Evolutionary conservation across 768 basidiomycete genomes (phyloP).

Genomic region (Termitomyces sp.): DNA sequence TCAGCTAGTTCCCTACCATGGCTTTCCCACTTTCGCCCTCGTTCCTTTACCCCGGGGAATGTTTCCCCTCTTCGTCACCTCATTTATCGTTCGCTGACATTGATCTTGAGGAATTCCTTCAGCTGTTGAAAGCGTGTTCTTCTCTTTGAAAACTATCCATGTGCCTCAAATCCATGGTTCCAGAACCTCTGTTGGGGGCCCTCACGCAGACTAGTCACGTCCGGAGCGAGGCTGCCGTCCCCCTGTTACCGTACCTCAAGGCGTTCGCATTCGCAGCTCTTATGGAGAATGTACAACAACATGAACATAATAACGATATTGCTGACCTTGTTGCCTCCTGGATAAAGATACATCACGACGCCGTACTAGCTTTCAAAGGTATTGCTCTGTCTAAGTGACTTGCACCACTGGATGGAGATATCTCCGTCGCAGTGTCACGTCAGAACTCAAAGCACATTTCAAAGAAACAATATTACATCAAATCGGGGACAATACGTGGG

Average conservation of each 20-base stretch:
- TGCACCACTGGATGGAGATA: not conserved
- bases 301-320: not conserved
- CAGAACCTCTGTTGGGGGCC: not conserved
- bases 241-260: not conserved
- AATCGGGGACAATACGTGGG: not conserved
- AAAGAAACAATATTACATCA: not conserved
- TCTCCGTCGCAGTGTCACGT: not conserved
- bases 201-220: not conserved
- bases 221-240: not conserved
- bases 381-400: not conserved
- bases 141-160: not conserved
- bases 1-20: not conserved
- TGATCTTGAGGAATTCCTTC: not conserved
- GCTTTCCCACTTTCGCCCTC: not conserved
- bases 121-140: not conserved
- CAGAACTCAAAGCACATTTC: not conserved
- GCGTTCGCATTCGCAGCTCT: not conserved
- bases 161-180: not conserved
- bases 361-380: not conserved
- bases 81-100: not conserved
- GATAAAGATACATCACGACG: not conserved
- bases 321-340: not conserved
- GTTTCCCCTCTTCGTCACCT: not conserved
- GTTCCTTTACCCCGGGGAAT: not conserved
- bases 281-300: not conserved